Evolutionary conservation across 306 rosid genomes (phyloP).

Genomic region (Cicer yamashitae): DNA sequence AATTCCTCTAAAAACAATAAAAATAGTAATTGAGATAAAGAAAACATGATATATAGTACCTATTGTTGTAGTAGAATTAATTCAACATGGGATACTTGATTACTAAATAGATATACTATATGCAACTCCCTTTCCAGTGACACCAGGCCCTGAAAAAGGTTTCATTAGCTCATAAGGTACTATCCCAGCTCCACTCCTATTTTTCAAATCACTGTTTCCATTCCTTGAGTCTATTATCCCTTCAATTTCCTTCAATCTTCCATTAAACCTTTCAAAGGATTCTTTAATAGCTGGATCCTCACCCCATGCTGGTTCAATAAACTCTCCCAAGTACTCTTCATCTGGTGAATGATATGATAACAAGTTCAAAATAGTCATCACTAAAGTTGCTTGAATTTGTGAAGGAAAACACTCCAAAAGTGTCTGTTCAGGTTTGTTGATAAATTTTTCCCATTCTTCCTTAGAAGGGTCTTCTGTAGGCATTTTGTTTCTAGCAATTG

Average conservation of each 20-base stretch:
- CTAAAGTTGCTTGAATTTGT: constrained; percentile 53
- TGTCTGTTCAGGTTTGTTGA: constrained; percentile 42
- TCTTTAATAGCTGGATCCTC: constrained; percentile 44
- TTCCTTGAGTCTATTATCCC: constrained; percentile 54
- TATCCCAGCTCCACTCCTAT: constrained; percentile 56
- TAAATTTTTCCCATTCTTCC: constrained; percentile 52
- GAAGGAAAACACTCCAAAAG: constrained; percentile 58
- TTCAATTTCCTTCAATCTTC: constrained; percentile 52
- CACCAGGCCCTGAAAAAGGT: constrained; percentile 59
- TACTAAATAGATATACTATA: constrained; percentile 51
- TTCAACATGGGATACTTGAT: neutral
- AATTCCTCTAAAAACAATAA: neutral
- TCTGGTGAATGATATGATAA: constrained; percentile 58
- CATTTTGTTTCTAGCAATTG: constrained; percentile 52
- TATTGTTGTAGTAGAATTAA: neutral
- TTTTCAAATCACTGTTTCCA: constrained; percentile 40
- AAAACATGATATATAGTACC: neutral
- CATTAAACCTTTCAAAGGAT: constrained; percentile 47
- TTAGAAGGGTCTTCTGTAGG: constrained; percentile 53
- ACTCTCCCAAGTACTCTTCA: constrained; percentile 53
- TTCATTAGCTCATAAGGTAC: constrained; percentile 59
- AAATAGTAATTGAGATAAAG: neutral
- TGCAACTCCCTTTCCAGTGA: constrained; percentile 58
- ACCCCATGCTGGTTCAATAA: constrained; percentile 48
- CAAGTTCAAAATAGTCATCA: constrained; percentile 48